Evolutionary conservation across 2,329 filamentous ascomycete genomes (phyloP).

Genomic region (Trichoderma polysporum): DNA sequence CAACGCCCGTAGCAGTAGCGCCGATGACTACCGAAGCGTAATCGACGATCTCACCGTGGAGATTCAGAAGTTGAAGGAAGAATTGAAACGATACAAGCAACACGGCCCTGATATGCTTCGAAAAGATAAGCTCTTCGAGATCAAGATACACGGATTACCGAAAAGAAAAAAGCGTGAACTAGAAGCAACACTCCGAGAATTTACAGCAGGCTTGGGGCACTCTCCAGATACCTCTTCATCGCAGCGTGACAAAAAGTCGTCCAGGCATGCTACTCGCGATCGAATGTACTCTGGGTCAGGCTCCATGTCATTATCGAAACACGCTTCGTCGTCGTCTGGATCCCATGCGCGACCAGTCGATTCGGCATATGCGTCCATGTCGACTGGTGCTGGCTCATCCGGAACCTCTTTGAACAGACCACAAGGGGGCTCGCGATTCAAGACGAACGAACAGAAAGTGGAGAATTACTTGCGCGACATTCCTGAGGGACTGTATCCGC

Average conservation of each 20-base stretch:
- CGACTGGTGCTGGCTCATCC: constrained; percentile 48
- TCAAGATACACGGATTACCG: constrained; percentile 73
- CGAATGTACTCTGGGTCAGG: constrained; percentile 42
- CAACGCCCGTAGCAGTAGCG: constrained; percentile 56
- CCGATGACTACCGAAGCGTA: constrained; percentile 75
- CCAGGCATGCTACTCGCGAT: constrained; percentile 38
- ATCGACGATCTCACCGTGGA: constrained; percentile 86
- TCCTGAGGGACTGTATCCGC: constrained; percentile 65
- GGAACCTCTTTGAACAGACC: constrained; percentile 41
- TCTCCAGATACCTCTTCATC: constrained; percentile 45
- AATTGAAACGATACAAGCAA: constrained; percentile 69
- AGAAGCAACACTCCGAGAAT: constrained; percentile 70
- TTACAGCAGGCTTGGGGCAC: constrained; percentile 62
- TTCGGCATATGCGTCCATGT: constrained; percentile 70
- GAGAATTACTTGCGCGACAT: constrained; percentile 72
- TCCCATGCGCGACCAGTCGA: constrained; percentile 56
- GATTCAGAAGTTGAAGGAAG: constrained; percentile 75
- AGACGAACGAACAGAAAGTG: constrained; percentile 59
- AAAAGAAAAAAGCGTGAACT: constrained; percentile 73
- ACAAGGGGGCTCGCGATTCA: constrained; percentile 36
- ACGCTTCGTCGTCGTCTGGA: constrained; percentile 52
- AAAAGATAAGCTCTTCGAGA: constrained; percentile 78
- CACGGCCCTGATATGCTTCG: constrained; percentile 64
- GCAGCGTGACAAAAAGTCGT: constrained; percentile 40
- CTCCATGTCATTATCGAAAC: constrained; percentile 49